Evolutionary conservation across 2,329 filamentous ascomycete genomes (phyloP), one percentile per base, ranked within the genome.

Genomic region (Aspergillus sp.): DNA sequence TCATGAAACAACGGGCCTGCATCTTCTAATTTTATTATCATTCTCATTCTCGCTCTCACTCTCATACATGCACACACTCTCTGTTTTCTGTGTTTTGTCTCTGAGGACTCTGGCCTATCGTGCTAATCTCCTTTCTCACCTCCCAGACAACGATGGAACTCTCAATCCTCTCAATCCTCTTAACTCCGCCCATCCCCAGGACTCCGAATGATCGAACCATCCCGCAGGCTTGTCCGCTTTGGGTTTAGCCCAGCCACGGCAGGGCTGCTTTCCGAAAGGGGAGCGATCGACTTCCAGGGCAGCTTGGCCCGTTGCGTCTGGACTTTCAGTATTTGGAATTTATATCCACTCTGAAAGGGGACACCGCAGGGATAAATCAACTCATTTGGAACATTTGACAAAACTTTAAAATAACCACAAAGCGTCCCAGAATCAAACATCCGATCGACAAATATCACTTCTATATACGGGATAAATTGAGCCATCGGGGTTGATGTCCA

Each of bases 211-310:
- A 49, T 46, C 53, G 47, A 47, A 55, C 47, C 47, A 55, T 49
- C 45, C 45, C 45, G 18, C 20, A 47, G 39, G 26, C 32, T 39
- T 42, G 31, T 18, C 53, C 50, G 29, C 29, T 54, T 31, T 20
- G 29, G 53, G 49, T 16, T 24, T 53, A 24, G 18, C 12, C 32
- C 22, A 31, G 61, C 47, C 54, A 54, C 49, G 22, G 42, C 56
- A 61, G 61, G 59, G 61, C 59, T 57, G 61, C 46, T 46, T 59
- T 24, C 29, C 24, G 47, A 47, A 58, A 26, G 24, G 42, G 55
- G 18, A 54, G 22, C n/a, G 24, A 56, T 53, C 53, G 31, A 42
- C 36, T 53, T 22, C 46, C 29, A 47, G 16, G 22, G 24, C 29
- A 49, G 24, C 31, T 14, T 49, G 32, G 22, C 42, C 45, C 18